Base-by-base conservation (phyloP, 352 stramenopile genomes). In the Globisporangium alternatum region DNA sequence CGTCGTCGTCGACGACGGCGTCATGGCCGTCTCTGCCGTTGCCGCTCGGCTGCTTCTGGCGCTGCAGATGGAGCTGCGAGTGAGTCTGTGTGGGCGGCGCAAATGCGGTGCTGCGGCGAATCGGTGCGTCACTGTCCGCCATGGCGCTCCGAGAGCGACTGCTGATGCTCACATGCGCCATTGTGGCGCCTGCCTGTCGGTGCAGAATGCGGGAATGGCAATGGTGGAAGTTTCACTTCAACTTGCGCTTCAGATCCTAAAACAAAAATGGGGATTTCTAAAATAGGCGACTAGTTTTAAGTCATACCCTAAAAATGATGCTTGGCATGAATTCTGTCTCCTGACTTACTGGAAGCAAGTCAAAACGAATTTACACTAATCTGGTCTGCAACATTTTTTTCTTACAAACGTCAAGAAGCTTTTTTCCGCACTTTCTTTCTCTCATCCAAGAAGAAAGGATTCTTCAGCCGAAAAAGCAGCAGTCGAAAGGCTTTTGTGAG, bases 1-100 rank as follows among this genome's bases (percentile, higher is more conserved):
- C 65, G 2, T 84, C 67, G 41, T 87, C 76, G 48, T 67, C 62
- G 1, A 52, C 21, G 8, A 35, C 64, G 7, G 45, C 37, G 54
- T 21, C 56, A 15, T 68, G 13, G 47, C 15, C 47, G 13, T 62
- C 28, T 10, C 12, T 3, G 39, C 35, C 41, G 33, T 15, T 66
- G 51, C 17, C 39, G 39, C 28, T 60, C 37, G 22, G n/a, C 15
- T 59, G 60, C 49, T 60, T 22, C 39, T 19, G 22, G 60, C 41
- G 52, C 13, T 61, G 30, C 13, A 54, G 39, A 22, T 62, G 39
- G 2, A 44, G 43, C 30, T 54, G 41, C 35, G 48, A 52, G 9
- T 56, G 19, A 9, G 60, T 35, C 3, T 60, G 64, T 13, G 37
- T 1, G 0, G 45, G 25, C 37, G 41, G 33, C 28, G 17, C 31